A percentile compares a stretch with the other conserved stretches of the same genome.
Evolutionary conservation across 2,329 filamentous ascomycete genomes (phyloP).

Genomic region (Fusarium solani-melongenae): DNA sequence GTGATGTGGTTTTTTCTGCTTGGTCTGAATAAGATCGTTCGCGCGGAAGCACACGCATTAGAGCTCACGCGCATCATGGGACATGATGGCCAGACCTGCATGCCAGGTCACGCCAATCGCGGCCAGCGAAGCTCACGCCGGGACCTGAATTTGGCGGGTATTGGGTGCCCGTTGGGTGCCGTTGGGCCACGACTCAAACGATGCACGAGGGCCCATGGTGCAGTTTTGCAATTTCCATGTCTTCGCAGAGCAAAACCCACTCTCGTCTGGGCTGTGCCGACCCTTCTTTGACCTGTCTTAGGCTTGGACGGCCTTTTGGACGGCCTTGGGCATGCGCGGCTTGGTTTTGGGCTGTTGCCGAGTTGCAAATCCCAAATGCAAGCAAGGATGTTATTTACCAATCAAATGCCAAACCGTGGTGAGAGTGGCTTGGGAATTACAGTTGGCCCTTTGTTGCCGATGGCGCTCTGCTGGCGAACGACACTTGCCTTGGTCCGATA

Average conservation of each 20-base stretch:
- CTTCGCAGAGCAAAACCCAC: constrained; percentile 7
- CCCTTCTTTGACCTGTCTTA: not conserved
- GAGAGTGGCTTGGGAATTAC: constrained; percentile 6
- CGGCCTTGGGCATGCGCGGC: not conserved
- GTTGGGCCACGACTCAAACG: constrained; percentile 25
- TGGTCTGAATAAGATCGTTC: constrained; percentile 11
- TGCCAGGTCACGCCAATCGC: constrained; percentile 24
- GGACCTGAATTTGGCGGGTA: constrained; percentile 31
- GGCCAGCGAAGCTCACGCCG: constrained; percentile 28
- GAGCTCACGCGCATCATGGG: constrained; percentile 32
- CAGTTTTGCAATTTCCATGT: constrained; percentile 34
- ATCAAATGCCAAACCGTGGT: not conserved
- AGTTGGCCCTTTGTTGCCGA: not conserved
- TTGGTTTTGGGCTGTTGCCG: not conserved
- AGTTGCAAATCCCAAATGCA: not conserved
- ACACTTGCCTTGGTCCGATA: not conserved
- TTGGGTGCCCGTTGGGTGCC: constrained; percentile 34
- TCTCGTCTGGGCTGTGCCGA: constrained; percentile 23
- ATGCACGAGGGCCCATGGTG: constrained; percentile 1
- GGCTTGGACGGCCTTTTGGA: not conserved
- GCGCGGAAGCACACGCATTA: constrained; percentile 30
- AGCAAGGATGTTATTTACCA: not conserved
- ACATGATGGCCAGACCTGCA: constrained; percentile 27
- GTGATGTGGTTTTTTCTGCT: constrained; percentile 2
- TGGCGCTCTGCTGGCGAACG: not conserved